Evolutionary conservation across 1,284 basidiomycete genomes (phyloP).

Genomic region (Ustilago trichophora): DNA sequence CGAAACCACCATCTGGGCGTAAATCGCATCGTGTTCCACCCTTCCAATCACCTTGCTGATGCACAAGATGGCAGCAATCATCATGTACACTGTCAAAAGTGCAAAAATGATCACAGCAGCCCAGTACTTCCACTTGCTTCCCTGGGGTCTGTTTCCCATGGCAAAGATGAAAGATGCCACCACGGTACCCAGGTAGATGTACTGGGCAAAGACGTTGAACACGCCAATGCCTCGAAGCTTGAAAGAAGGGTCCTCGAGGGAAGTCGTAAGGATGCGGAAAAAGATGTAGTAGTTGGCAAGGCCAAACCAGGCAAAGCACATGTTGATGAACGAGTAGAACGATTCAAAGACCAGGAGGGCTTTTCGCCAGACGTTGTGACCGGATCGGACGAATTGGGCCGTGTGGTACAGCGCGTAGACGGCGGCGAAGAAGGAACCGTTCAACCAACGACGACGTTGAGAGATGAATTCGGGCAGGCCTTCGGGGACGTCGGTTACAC

Average conservation of each 20-base stretch:
- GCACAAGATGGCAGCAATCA: conserved; percentile 67
- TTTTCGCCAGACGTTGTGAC: conserved; percentile 83
- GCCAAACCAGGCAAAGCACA: conserved; percentile 90
- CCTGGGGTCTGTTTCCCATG: conserved; percentile 94
- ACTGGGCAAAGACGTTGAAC: conserved; percentile 83
- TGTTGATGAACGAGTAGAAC: conserved; percentile 85
- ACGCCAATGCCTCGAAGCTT: conserved; percentile 76
- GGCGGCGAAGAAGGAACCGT: conserved; percentile 90
- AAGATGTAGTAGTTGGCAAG: conserved; percentile 93
- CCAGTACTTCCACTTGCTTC: conserved; percentile 88
- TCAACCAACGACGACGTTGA: conserved; percentile 89
- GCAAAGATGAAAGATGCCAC: conserved; percentile 91
- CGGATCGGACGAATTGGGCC: conserved; percentile 82
- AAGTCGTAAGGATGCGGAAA: conserved; percentile 90
- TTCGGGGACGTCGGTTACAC: conserved; percentile 94
- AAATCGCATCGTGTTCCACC: conserved; percentile 72
- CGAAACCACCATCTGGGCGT: conserved; percentile 81
- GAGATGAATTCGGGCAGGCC: conserved; percentile 91
- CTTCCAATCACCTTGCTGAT: conserved; percentile 48
- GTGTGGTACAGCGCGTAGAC: conserved; percentile 73
- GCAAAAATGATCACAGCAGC: conserved; percentile 80
- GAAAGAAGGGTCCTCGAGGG: conserved; percentile 81
- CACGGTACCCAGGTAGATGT: conserved; percentile 82
- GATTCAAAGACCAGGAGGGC: conserved; percentile 79
- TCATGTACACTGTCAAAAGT: conserved; percentile 81